phyloP scores from a whole-genome alignment of 179 eudicot genomes.

The Camellia oleifera region DNA sequence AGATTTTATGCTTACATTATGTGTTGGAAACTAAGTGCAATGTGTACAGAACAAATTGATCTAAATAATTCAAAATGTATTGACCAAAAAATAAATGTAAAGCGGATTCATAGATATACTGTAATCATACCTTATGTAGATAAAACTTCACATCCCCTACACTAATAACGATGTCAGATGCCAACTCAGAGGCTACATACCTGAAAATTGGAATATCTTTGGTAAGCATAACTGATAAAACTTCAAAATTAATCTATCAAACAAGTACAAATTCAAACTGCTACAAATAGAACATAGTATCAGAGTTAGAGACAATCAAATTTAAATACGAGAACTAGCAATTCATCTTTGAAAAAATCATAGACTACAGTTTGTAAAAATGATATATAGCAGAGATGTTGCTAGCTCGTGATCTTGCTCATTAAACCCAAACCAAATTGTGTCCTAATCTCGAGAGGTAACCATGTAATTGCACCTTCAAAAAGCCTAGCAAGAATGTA shows the following conservation, averaged over 20 bases:
- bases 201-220: conserved; percentile 17
- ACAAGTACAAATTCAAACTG: neutral
- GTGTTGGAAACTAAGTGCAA: neutral
- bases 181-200: conserved; percentile 43
- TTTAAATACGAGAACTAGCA: no score
- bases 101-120: no score
- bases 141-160: conserved; percentile 39
- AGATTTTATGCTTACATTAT: neutral
- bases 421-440: no score
- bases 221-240: neutral
- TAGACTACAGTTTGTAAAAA: no score
- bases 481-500: neutral
- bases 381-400: no score
- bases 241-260: neutral
- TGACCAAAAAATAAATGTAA: no score
- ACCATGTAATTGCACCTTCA: neutral
- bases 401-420: no score
- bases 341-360: no score
- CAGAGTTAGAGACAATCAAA: neutral
- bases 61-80: neutral
- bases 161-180: conserved; percentile 31
- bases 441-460: neutral
- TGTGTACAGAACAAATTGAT: neutral
- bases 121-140: conserved; percentile 37
- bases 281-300: neutral